phyloP scores from a whole-genome alignment of 768 basidiomycete species.

The Leccinum imitatum region DNA sequence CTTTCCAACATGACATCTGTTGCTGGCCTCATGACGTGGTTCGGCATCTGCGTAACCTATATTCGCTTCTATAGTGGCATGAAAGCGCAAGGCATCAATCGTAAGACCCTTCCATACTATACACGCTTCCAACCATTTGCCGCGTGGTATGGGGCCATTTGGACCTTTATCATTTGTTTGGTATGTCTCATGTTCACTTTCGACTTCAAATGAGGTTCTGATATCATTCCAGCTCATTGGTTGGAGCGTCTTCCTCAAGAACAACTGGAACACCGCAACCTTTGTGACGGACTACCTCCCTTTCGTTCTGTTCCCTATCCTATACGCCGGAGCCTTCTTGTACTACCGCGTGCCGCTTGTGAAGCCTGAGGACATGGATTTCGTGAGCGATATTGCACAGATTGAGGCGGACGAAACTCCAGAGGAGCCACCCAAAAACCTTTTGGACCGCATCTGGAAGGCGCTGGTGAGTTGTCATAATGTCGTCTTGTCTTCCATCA shows the following conservation, averaged over 20 bases:
- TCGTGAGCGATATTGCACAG: slow-evolving; percentile 64
- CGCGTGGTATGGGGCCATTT: slow-evolving; percentile 50
- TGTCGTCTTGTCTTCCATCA: neutral
- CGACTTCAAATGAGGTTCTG: slow-evolving; percentile 11
- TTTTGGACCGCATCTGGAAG: slow-evolving; percentile 67
- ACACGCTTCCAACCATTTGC: slow-evolving; percentile 70
- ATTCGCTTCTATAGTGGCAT: slow-evolving; percentile 84
- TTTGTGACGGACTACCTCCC: slow-evolving; percentile 88
- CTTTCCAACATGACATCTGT: slow-evolving; percentile 75
- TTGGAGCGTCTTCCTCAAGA: slow-evolving; percentile 52
- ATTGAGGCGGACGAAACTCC: slow-evolving; percentile 72
- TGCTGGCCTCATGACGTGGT: slow-evolving; percentile 78
- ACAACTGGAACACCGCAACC: slow-evolving; percentile 52
- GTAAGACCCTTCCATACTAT: slow-evolving; percentile 67
- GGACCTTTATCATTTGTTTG: slow-evolving; percentile 52
- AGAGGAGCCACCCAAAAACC: slow-evolving; percentile 70
- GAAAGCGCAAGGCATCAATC: slow-evolving; percentile 76
- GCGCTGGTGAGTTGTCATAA: slow-evolving; percentile 61
- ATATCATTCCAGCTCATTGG: slow-evolving; percentile 48
- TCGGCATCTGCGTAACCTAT: slow-evolving; percentile 73
- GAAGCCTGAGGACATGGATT: slow-evolving; percentile 76
- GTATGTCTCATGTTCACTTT: slow-evolving; percentile 41
- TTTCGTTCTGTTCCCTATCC: slow-evolving; percentile 63
- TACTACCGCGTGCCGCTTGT: slow-evolving; percentile 31
- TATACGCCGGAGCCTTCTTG: slow-evolving; percentile 63